Percentiles rank a stretch among this genome's conserved stretches.
These are phyloP conservation scores for Cadophora sp. DNA, from an alignment of 2,329 filamentous ascomycete genomes.

Conservation along the genomic window DNA sequence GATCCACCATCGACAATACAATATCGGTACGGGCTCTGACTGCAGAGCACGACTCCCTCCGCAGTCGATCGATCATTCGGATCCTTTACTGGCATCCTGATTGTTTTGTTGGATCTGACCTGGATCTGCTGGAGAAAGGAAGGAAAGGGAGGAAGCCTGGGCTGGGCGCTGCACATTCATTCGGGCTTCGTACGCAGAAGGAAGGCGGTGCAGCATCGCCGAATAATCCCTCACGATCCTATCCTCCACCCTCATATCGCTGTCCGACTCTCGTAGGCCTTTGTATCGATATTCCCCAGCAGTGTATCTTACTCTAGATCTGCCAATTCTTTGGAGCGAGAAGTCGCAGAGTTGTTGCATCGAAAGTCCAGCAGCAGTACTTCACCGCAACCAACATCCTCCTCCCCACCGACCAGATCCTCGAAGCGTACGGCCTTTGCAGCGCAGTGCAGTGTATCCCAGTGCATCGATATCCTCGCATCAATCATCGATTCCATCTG, in stretches of 20 bases:
- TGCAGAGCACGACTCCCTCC: slow-evolving; percentile 7
- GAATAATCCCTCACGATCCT: slow-evolving; percentile 13
- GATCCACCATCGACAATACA: slow-evolving; percentile 8
- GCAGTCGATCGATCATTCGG: slow-evolving; percentile 1
- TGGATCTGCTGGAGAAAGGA: not conserved
- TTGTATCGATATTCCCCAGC: not conserved
- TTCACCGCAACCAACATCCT: not conserved
- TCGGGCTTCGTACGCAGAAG: slow-evolving; percentile 3
- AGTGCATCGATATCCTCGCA: not conserved
- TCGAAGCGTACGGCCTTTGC: not conserved
- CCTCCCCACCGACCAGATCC: not conserved
- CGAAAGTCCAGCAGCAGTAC: slow-evolving; percentile 7
- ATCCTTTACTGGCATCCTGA: slow-evolving; percentile 12
- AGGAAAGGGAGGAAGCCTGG: not conserved
- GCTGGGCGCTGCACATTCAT: not conserved
- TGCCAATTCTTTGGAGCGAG: not conserved
- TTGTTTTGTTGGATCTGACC: not conserved
- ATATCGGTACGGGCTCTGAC: not conserved
- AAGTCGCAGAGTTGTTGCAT: slow-evolving; percentile 5
- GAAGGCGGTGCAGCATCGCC: slow-evolving; percentile 14
- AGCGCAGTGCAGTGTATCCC: not conserved
- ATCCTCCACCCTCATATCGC: not conserved
- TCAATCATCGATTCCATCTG: not conserved
- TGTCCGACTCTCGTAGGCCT: not conserved
- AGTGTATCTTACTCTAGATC: not conserved